phyloP scores from a whole-genome alignment of 1,284 basidiomycete species.

The Rhodotorula sp. region DNA sequence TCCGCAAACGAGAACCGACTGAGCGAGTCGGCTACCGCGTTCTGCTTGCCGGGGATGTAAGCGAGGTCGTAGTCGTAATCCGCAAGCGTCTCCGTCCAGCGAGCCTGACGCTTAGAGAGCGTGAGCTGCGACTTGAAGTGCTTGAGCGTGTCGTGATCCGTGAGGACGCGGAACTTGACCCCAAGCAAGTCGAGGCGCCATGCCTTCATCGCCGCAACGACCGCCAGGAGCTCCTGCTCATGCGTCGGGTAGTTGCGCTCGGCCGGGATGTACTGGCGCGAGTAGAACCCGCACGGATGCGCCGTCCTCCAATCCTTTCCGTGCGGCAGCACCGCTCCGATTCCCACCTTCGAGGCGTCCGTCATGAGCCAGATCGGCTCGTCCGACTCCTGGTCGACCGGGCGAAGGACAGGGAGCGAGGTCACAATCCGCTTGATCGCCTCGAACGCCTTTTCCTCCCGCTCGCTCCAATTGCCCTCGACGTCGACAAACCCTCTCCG shows the following conservation, averaged over 20 bases:
- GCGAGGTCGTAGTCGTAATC: constrained; percentile 48
- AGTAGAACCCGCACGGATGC: constrained; percentile 28
- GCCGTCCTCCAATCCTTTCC: constrained; percentile 18
- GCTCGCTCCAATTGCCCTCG: background rate
- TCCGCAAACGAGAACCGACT: constrained; percentile 25
- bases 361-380: constrained; percentile 32
- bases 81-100: constrained; percentile 43
- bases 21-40: constrained; percentile 44
- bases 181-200: background rate
- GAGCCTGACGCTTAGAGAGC: background rate
- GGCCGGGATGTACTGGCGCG: constrained; percentile 19
- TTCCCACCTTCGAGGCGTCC: constrained; percentile 15
- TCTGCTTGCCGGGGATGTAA: constrained; percentile 47
- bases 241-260: constrained; percentile 35
- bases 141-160: background rate
- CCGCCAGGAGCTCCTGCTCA: background rate
- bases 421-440: constrained; percentile 49
- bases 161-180: background rate
- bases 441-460: constrained; percentile 42
- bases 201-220: background rate
- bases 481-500: constrained; percentile 26
- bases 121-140: background rate
- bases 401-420: constrained; percentile 47
- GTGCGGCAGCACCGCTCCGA: constrained; percentile 27
- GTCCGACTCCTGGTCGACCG: constrained; percentile 45